Percentiles rank a stretch among this genome's conserved stretches.
phyloP scores from a whole-genome alignment of 805 yeast genomes.

The Pichia manshurica region DNA sequence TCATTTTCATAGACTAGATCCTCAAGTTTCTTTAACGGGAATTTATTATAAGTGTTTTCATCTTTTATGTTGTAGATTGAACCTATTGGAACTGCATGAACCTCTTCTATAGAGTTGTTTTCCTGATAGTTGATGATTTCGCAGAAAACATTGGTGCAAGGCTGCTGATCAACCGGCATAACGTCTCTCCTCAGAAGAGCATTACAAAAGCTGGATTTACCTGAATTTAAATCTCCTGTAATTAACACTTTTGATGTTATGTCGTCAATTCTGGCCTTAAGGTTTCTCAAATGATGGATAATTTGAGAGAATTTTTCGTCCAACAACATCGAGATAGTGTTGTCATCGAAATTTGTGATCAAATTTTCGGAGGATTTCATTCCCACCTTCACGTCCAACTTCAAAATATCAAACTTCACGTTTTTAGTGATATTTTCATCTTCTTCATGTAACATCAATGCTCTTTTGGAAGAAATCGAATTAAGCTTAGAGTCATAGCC shows the following conservation, averaged over 20 bases:
- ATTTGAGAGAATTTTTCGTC: conserved; percentile 63
- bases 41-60: conserved; percentile 58
- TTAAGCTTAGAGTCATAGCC: conserved; percentile 34
- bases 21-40: conserved; percentile 50
- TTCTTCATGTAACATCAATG: conserved; percentile 41
- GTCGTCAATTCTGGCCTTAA: conserved; percentile 82
- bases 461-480: conserved; percentile 47
- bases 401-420: conserved; percentile 53
- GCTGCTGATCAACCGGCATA: conserved; percentile 95
- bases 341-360: conserved; percentile 55
- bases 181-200: conserved; percentile 72
- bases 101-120: conserved; percentile 76
- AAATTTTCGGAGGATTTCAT: conserved; percentile 34
- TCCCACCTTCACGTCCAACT: conserved; percentile 56
- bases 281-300: conserved; percentile 58
- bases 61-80: conserved; percentile 46
- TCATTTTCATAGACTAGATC: conserved; percentile 72
- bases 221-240: conserved; percentile 96
- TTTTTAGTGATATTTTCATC: not conserved
- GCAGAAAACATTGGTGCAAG: conserved; percentile 93
- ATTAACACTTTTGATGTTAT: conserved; percentile 90
- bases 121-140: conserved; percentile 84
- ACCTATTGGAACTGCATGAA: conserved; percentile 78
- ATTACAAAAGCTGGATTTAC: conserved; percentile 93
- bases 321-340: conserved; percentile 62